These are phyloP conservation scores for Polytrichum commune DNA, from an alignment of 225 moss, liverwort and hornwort genomes.

Conservation along the genomic window DNA sequence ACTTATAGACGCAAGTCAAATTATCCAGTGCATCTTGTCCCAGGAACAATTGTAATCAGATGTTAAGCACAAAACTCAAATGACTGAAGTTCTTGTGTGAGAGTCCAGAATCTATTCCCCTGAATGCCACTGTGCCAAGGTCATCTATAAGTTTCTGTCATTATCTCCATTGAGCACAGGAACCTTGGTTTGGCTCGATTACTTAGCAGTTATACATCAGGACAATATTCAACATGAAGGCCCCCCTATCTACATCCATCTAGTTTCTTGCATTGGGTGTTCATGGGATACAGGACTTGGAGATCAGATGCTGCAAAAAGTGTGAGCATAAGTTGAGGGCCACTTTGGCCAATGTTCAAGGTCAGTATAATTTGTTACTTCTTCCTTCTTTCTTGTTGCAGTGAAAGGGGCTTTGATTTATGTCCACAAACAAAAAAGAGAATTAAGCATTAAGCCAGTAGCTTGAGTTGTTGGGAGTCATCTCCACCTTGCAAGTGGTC, in stretches of 20 bases:
- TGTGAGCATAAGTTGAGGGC: constrained; percentile 33
- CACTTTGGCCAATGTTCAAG: constrained; percentile 26
- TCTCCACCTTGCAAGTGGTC: no score
- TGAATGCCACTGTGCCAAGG: constrained; percentile 7
- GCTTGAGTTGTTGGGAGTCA: neutral
- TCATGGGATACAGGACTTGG: constrained; percentile 7
- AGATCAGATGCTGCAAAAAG: constrained; percentile 29
- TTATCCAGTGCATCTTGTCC: no score
- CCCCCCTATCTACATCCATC: constrained; percentile 9
- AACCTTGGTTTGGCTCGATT: no score
- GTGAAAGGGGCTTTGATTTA: neutral
- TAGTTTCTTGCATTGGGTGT: constrained; percentile 5
- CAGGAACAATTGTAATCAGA: neutral
- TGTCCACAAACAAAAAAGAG: neutral
- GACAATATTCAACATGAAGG: neutral
- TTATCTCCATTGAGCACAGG: no score
- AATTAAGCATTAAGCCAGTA: neutral
- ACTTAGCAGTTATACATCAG: neutral
- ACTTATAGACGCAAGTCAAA: no score
- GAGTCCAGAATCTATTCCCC: neutral
- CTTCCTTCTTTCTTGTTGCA: neutral
- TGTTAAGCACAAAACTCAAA: neutral
- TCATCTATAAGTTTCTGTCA: neutral
- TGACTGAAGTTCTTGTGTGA: neutral
- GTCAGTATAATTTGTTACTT: constrained; percentile 12